Conservation (phyloP, 306 rosid genomes). For the Cucumis melo region DNA sequence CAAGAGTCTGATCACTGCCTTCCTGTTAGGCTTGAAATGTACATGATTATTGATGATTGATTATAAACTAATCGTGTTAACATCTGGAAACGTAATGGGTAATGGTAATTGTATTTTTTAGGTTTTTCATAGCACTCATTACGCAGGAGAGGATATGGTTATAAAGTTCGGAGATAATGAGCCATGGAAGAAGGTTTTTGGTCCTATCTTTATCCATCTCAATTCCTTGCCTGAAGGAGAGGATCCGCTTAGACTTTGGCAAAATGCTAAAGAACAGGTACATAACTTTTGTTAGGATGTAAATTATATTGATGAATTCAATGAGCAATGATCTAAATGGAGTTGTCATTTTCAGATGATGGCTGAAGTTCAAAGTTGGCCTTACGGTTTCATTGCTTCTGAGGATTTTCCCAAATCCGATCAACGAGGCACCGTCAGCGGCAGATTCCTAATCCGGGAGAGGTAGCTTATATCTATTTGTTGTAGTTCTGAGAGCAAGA, state of each 20-base stretch:
- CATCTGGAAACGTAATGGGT: neutral
- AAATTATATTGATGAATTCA: neutral
- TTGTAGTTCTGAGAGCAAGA: neutral
- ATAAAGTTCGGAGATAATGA: constrained; percentile 44
- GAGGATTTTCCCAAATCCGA: constrained; percentile 38
- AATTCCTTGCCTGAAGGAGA: constrained; percentile 30
- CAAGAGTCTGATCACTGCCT: neutral
- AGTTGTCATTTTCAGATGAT: constrained; percentile 36
- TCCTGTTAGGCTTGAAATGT: neutral
- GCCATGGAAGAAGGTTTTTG: constrained; percentile 86
- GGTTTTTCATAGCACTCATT: constrained; percentile 85
- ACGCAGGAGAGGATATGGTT: constrained; percentile 68
- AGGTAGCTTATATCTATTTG: constrained; percentile 18
- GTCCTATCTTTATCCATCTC: constrained; percentile 63
- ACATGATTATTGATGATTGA: neutral
- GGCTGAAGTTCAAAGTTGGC: constrained; percentile 72
- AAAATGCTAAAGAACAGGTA: constrained; percentile 76
- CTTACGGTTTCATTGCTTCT: constrained; percentile 65
- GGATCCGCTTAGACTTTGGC: constrained; percentile 45
- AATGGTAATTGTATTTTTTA: constrained; percentile 13
- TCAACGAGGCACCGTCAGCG: constrained; percentile 55
- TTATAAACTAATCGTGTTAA: neutral
- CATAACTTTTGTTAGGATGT: neutral
- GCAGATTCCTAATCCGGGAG: constrained; percentile 53
- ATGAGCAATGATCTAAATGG: neutral